Conservation (phyloP, 441 rosid genomes). For the Populus hybrid region DNA sequence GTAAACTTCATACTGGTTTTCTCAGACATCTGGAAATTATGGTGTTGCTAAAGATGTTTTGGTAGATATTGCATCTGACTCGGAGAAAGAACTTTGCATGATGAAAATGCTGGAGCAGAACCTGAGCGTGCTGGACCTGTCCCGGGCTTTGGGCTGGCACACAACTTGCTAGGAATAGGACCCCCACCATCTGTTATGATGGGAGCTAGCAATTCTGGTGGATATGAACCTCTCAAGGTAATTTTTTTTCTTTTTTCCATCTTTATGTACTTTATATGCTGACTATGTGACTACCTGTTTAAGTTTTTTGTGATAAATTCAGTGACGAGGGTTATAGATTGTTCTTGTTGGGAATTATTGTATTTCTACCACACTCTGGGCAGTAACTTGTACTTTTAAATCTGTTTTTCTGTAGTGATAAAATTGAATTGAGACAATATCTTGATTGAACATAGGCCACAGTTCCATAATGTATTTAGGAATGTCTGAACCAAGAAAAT, state of each 20-base stretch:
- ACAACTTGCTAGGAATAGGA: conserved; percentile 36
- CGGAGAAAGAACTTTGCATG: conserved; percentile 52
- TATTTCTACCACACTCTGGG: neutral
- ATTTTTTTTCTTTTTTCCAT: conserved; percentile 2
- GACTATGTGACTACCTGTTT: conserved; percentile 1
- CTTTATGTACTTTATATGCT: neutral
- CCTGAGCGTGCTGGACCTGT: conserved; percentile 34
- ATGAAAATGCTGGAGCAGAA: conserved; percentile 41
- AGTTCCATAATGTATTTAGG: neutral
- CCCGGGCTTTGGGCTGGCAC: conserved; percentile 32
- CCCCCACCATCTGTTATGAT: conserved; percentile 26
- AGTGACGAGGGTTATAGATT: neutral
- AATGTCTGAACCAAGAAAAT: neutral
- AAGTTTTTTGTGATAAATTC: conserved; percentile 1
- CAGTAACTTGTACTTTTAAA: neutral
- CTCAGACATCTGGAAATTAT: conserved; percentile 54
- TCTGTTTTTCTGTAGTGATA: neutral
- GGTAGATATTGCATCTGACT: conserved; percentile 54
- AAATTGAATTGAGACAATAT: neutral
- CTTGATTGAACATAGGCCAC: neutral
- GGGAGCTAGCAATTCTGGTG: conserved; percentile 35
- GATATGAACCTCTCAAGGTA: conserved; percentile 45
- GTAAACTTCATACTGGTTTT: neutral
- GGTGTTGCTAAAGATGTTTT: conserved; percentile 58
- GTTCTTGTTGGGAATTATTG: neutral